These are phyloP conservation scores for Colletotrichum chrysophilum DNA, from an alignment of 2,329 filamentous ascomycete species.

Conservation along the genomic window DNA sequence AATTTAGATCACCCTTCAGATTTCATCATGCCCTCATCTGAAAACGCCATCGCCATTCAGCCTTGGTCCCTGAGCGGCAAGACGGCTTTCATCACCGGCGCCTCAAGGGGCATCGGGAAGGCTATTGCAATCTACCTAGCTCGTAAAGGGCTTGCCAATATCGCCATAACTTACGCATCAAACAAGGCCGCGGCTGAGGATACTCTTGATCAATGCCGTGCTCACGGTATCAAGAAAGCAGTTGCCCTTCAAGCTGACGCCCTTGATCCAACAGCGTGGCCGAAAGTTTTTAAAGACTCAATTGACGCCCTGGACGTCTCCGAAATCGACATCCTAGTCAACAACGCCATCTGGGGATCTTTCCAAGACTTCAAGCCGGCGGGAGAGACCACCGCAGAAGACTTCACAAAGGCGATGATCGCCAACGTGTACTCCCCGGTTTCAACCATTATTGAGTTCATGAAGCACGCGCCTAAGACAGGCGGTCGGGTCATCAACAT, in stretches of 20 bases:
- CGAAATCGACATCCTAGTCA: constrained; percentile 1
- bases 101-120: neutral
- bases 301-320: neutral
- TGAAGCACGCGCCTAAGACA: constrained; percentile 27
- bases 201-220: neutral
- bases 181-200: neutral
- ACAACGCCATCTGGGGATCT: neutral
- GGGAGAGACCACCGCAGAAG: neutral
- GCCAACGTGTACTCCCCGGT: constrained; percentile 20
- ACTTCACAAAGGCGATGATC: neutral
- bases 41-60: neutral
- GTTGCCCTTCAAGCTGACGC: neutral
- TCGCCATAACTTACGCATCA: neutral
- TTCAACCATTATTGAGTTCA: constrained; percentile 32
- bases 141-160: neutral
- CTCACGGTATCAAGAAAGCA: neutral
- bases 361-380: neutral
- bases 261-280: neutral
- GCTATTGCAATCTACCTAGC: neutral
- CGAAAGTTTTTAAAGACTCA: neutral
- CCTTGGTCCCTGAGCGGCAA: neutral
- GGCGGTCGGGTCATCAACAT: constrained; percentile 4
- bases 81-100: neutral
- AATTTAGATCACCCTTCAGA: neutral
- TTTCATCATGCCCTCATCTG: neutral